These are phyloP conservation scores for Fusarium tupiense DNA, from an alignment of 2,329 filamentous ascomycete genomes.

Conservation along the genomic window DNA sequence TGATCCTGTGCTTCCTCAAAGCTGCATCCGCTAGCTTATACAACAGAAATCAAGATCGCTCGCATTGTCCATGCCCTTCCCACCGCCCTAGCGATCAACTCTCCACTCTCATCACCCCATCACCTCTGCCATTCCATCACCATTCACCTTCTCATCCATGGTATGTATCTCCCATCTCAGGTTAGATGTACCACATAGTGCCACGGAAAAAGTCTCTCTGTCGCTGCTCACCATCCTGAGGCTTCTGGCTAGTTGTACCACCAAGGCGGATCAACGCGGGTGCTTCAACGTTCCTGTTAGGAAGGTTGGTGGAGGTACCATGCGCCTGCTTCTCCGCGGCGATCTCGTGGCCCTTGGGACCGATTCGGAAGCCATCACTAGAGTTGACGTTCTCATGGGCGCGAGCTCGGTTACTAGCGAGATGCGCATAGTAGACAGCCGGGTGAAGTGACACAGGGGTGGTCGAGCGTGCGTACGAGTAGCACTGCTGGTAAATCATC, in stretches of 20 bases:
- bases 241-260: constrained; percentile 32
- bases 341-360: constrained; percentile 56
- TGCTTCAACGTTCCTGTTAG: constrained; percentile 40
- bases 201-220: constrained; percentile 50
- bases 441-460: constrained; percentile 91
- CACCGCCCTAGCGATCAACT: constrained; percentile 30
- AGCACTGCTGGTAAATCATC: constrained; percentile 94
- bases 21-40: neutral
- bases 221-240: constrained; percentile 43
- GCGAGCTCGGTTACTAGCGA: constrained; percentile 83
- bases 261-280: constrained; percentile 47
- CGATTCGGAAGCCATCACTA: constrained; percentile 56
- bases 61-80: constrained; percentile 27
- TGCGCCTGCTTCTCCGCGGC: constrained; percentile 53
- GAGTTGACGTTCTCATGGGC: constrained; percentile 70
- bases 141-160: neutral
- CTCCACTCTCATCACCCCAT: neutral
- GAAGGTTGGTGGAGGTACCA: constrained; percentile 43
- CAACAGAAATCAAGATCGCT: constrained; percentile 18
- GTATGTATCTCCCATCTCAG: neutral
- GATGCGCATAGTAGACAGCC: constrained; percentile 94
- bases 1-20: constrained; percentile 5
- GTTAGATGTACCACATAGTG: constrained; percentile 59
- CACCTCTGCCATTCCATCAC: neutral
- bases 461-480: constrained; percentile 90